Conservation (phyloP, 305 asterid species). For the Salvia sclarea region DNA sequence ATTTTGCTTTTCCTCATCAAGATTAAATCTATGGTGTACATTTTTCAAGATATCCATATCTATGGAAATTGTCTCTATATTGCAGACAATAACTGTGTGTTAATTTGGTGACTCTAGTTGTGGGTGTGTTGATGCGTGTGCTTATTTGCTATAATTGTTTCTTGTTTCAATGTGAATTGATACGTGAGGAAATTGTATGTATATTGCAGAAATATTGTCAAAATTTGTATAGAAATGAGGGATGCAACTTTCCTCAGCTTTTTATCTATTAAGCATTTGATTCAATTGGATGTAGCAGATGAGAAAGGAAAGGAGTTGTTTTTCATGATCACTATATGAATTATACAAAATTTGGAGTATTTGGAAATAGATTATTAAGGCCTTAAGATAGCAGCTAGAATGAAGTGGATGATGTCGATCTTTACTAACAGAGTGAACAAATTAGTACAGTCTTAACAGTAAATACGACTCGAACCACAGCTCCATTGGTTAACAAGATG, state of each 20-base stretch:
- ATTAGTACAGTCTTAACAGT: slow-evolving; percentile 71
- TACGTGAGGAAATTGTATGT: background rate
- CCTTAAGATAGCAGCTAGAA: slow-evolving; percentile 1
- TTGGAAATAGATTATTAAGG: background rate
- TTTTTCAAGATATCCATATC: no score
- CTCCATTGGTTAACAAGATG: slow-evolving; percentile 64
- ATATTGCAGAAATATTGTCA: background rate
- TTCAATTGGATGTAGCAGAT: background rate
- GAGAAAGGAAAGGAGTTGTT: background rate
- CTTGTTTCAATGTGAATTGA: background rate
- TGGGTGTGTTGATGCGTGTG: background rate
- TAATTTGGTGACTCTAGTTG: no score
- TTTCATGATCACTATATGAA: no score
- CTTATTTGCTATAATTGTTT: background rate
- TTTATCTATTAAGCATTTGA: background rate
- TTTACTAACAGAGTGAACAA: slow-evolving; percentile 31
- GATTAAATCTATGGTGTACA: no score
- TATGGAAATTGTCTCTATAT: no score
- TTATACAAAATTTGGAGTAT: slow-evolving; percentile 3
- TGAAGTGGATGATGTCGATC: slow-evolving; percentile 4
- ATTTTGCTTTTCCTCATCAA: no score
- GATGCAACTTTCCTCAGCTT: no score
- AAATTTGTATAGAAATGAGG: no score
- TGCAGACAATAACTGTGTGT: no score
- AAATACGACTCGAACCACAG: slow-evolving; percentile 48